A percentile compares a stretch with the other conserved stretches of the same genome.
Evolutionary conservation across 148 eudicot genomes (phyloP).

Genomic region (Gaultheria prostrata): DNA sequence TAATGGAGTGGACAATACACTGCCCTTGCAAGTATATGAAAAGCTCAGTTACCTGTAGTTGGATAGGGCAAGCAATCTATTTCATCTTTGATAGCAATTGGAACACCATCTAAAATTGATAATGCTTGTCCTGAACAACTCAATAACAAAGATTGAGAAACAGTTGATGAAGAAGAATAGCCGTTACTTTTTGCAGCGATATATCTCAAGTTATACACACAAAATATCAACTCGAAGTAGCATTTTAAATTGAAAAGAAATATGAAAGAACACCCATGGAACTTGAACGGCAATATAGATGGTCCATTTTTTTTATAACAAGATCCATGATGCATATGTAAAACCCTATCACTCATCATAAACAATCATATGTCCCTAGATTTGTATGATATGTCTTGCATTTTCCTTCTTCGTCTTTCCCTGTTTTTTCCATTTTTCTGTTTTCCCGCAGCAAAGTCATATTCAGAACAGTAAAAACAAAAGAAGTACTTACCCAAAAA

Average conservation of each 20-base stretch:
- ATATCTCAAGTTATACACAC: background rate
- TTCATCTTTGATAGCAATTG: slow-evolving; percentile 90
- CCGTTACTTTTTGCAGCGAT: background rate
- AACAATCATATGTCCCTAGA: background rate
- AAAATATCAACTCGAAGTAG: background rate
- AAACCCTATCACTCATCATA: background rate
- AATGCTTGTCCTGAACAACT: slow-evolving; percentile 66
- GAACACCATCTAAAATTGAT: slow-evolving; percentile 89
- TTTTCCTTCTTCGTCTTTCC: background rate
- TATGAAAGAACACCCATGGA: background rate
- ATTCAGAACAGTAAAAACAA: background rate
- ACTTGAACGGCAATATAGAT: too few relatives aligned
- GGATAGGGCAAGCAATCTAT: slow-evolving; percentile 96
- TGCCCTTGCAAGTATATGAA: background rate
- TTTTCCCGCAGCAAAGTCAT: background rate
- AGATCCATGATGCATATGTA: background rate
- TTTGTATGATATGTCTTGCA: background rate
- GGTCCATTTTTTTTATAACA: background rate
- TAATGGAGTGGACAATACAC: background rate
- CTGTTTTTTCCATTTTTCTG: background rate
- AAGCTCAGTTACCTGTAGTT: slow-evolving; percentile 62
- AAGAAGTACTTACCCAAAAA: too few relatives aligned
- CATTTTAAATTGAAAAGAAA: background rate
- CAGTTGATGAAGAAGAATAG: background rate
- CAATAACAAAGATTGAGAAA: slow-evolving; percentile 12